Base-by-base conservation (phyloP, 139 green algal species). In the Diplosphaera chodatii region DNA sequence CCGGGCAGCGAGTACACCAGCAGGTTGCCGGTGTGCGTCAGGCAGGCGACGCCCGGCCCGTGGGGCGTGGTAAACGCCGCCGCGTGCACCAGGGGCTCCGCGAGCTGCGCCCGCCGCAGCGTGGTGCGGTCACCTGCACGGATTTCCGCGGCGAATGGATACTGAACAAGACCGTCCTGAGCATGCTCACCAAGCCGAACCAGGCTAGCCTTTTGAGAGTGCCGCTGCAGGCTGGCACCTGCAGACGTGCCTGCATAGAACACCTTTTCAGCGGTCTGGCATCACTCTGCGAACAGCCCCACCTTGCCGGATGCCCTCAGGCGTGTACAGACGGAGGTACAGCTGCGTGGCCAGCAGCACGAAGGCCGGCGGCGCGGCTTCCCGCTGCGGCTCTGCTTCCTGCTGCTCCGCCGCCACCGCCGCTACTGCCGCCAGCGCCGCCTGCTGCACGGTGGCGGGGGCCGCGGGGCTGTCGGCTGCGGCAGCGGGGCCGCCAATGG, bases 311-410 rank as follows among this genome's bases (percentile, higher is more conserved):
- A 87, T 31, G 62, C 71, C 76, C 28, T 83, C 80, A 66, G 69
- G 48, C 56, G 70, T 22, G 63, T 86, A 86, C 29, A 86, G 30
- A 3, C 80, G 74, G 34, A 86, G 40, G 27, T 82, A 80, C 64
- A 77, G 40, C 10, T 56, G 69, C n/a, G 69, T 79, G 75, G 66
- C 69, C 0, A 84, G 32, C 40, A 80, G 74, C 34, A 79, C 67
- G 62, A 74, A 80, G 40, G 27, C 64, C 0, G 70, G 69, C 3
- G 75, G 68, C 10, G 55, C 30, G 29, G 75, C 65, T 31, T 73
- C 70, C 2, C 31, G 55, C 27, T 77, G 68, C 13, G 66, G 55
- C 25, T 18, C 63, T 40, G 34, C 59, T n/a, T 25, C 32, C 62
- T 31, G 30, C 30, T 66, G 30, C 69, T 74, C 55, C 18, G 29